Evolutionary conservation across 306 rosid genomes (phyloP), one percentile per base, ranked within the genome.

Genomic region (Inga leiocalycina): DNA sequence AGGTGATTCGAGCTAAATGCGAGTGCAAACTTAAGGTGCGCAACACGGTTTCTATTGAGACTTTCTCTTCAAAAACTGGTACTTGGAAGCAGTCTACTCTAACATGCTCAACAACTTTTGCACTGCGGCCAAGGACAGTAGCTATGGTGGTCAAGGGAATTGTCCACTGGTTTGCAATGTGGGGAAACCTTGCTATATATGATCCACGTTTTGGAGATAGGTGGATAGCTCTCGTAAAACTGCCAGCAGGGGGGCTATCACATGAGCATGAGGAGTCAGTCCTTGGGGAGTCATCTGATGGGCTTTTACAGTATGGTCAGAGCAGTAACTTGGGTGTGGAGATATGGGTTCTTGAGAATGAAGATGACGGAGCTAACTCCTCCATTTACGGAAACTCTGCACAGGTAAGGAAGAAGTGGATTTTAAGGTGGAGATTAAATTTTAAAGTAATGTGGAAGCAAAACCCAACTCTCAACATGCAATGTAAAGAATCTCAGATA

Each of bases 231-330:
- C 57, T 90, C 27, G 81, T 92, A 75, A 90, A 87, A 84, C 85
- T 91, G 78, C 97, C 97, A 4, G 78, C 75, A 2, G 93, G 94
- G 61, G 80, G 52, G 81, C 80, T 90, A 81, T 65, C 97, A 1
- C 68, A 24, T 4, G 98, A 93, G 37, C 91, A 84, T 24, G 97
- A 92, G 77, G 97, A 88, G 81, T 89, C 85, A 78, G 83, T 90
- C 75, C 91, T 93, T 49, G 98, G 98, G 79, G 92, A 90, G 84
- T 86, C 98, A 15, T 86, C 90, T 1, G 90, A 93, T 90, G 94
- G 98, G 75, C 87, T 83, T 76, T 80, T 93, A 86, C 94, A 79
- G 81, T 93, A 90, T 82, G 93, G 97, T 81, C 97, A 92, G 88
- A 90, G 97, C 90, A 91, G 86, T 75, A 86, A 75, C 49, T 77